Evolutionary conservation across 805 yeast genomes (phyloP), one percentile per base, ranked within the genome.

Genomic region (Pichia manshurica): DNA sequence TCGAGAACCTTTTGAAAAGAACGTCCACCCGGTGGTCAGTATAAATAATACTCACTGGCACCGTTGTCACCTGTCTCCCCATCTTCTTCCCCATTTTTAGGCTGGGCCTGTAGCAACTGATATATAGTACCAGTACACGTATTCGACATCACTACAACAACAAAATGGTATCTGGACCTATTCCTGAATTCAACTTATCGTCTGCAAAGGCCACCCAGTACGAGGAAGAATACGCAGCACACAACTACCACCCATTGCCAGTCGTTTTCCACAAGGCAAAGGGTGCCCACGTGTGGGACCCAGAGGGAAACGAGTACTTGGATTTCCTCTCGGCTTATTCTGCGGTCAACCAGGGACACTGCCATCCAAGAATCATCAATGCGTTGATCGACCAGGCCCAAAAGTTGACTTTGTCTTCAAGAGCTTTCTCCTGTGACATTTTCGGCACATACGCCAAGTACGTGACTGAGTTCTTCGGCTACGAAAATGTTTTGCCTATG

Each of bases 221-320:
- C 69, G 97, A 91, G 68, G 68, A 77, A 47, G 71, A 84, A 52
- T 88, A 85, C 70, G 87, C 96, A 42, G 98, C 98, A 28, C 97
- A 90, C 71, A 91, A 91, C 74, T 91, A 91, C 72, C 96, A 88
- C 69, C 97, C 98, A 44, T 71, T 91, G 53, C 98, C 98, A 12
- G 96, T 91, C 51, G 97, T 91, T 15, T 86, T 91, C 69, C 76
- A 85, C 60, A 81, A 75, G 60, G 98, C 96, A 15, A 55, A 65
- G 50, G 98, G 98, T 43, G 96, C 96, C 23, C 84, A 87, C 55
- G 96, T 91, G 20, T 91, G 96, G 96, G 98, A 91, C 66, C 96
- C 97, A 7, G 98, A 91, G 69, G 97, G 96, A 55, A 87, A 83
- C 35, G 90, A 89, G 64, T 91, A 90, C 67, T 72, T 91, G 55